Evolutionary conservation across 768 basidiomycete genomes (phyloP), one percentile per base, ranked within the genome.

Genomic region (Chlorophyllum brunneum): DNA sequence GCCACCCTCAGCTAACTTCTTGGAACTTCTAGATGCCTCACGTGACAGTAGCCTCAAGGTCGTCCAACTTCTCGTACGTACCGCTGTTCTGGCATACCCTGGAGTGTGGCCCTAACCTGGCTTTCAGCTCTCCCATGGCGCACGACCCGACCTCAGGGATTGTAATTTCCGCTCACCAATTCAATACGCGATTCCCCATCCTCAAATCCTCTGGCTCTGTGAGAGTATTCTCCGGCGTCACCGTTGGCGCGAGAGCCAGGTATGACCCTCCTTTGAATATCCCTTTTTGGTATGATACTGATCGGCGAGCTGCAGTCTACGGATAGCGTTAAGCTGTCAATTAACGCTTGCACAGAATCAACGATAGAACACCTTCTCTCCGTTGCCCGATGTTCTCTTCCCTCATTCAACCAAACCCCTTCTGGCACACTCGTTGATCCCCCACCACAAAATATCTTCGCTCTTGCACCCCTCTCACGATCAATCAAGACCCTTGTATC

Each of bases 81-180:
- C 9, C 45, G 23, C 15, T n/a, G 33, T 53, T 49, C 18, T 41
- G 49, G 37, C 36, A 38, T n/a, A 23, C 26, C 48, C 38, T 18
- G 20, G 27, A 48, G 27, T 36, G 43, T n/a, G 40, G 48, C 51
- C 30, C 51, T 39, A 27, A 36, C 55, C 43, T 27, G 51, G 38
- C 48, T 33, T 43, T 48, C 61, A 87, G 83, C 78, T 91, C 46
- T 74, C 73, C 5, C 80, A 85, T 63, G 86, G 84, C 38, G 85
- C 88, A 30, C 75, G 85, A 24, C 84, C 88, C 33, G 88, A 90
- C 67, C 73, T 82, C 58, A 77, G 83, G 52, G 88, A 89, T 63
- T 72, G 78, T 43, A 84, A 88, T 56, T 78, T 86, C 59, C 81
- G 86, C 10, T 84, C 87, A 22, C 77, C 88, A 13, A 67, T 88